phyloP scores from a whole-genome alignment of 176 grass and related monocot species.

The Lolium rigidum region DNA sequence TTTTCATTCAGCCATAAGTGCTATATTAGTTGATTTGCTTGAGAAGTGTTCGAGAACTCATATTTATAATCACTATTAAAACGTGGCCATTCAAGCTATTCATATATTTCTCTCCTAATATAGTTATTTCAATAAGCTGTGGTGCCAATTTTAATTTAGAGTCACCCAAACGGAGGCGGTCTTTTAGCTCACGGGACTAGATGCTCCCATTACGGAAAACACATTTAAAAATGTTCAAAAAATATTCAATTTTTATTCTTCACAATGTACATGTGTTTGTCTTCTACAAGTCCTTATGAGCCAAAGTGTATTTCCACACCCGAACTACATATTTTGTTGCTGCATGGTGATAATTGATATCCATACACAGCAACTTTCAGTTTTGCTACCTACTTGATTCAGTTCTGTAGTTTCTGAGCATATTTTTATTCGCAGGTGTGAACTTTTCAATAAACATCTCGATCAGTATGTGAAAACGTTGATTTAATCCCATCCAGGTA shows the following conservation, averaged over 20 bases:
- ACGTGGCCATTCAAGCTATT: neutral
- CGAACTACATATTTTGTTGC: neutral
- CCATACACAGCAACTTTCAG: neutral
- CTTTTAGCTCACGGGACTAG: too few species aligned
- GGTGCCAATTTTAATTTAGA: neutral
- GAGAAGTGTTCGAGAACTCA: neutral
- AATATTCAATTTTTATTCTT: too few species aligned
- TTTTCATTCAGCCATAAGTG: neutral
- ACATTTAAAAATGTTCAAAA: too few species aligned
- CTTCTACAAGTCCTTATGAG: too few species aligned
- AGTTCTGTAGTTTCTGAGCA: conserved; percentile 11
- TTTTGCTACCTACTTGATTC: neutral
- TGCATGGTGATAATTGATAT: conserved; percentile 13
- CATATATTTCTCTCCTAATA: neutral
- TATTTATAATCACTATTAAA: neutral
- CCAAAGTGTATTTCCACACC: too few species aligned
- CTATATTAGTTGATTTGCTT: neutral
- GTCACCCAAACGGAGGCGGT: neutral
- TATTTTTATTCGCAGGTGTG: conserved; percentile 53
- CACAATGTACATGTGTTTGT: too few species aligned
- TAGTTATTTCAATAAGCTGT: neutral
- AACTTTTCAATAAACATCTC: conserved; percentile 77
- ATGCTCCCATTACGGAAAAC: too few species aligned
- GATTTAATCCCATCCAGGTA: conserved; percentile 56
- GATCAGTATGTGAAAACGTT: conserved; percentile 75